A percentile compares a stretch with the other conserved stretches of the same genome.
phyloP scores from a whole-genome alignment of 2,329 filamentous ascomycete genomes.

The Epichloe sibirici region DNA sequence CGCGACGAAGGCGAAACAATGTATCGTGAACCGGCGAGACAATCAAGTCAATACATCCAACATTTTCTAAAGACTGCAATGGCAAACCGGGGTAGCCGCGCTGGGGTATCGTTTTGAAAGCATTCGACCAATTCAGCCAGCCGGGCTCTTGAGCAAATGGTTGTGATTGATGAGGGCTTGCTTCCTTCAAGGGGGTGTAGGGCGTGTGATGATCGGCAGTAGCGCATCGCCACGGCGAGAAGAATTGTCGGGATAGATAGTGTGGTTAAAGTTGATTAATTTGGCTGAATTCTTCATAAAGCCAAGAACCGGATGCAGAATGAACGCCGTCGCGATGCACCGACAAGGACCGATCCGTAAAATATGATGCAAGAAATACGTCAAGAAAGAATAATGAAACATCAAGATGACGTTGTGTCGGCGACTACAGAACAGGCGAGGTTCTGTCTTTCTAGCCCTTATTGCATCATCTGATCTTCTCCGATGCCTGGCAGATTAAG shows the following conservation, averaged over 20 bases:
- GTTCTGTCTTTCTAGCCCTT: constrained; percentile 7
- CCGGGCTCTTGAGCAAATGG: background rate
- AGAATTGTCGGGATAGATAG: background rate
- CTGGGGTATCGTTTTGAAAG: constrained; percentile 3
- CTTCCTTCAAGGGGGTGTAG: too few species aligned
- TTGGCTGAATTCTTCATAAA: background rate
- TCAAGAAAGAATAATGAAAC: background rate
- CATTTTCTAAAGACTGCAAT: background rate
- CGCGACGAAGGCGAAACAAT: background rate
- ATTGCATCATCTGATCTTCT: constrained; percentile 31
- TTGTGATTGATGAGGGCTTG: background rate
- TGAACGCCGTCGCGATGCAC: constrained; percentile 7
- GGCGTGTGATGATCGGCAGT: background rate
- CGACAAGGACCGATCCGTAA: background rate
- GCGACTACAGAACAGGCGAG: background rate
- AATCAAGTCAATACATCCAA: background rate
- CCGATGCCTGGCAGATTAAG: constrained; percentile 31
- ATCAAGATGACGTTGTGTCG: background rate
- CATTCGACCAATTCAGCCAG: background rate
- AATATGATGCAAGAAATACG: background rate
- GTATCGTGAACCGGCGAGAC: background rate
- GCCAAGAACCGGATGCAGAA: constrained; percentile 1
- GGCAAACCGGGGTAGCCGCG: background rate
- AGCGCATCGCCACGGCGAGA: background rate
- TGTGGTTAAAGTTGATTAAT: background rate